These are phyloP conservation scores for Nemania abortiva DNA, from an alignment of 2,329 filamentous ascomycete genomes.

Conservation along the genomic window DNA sequence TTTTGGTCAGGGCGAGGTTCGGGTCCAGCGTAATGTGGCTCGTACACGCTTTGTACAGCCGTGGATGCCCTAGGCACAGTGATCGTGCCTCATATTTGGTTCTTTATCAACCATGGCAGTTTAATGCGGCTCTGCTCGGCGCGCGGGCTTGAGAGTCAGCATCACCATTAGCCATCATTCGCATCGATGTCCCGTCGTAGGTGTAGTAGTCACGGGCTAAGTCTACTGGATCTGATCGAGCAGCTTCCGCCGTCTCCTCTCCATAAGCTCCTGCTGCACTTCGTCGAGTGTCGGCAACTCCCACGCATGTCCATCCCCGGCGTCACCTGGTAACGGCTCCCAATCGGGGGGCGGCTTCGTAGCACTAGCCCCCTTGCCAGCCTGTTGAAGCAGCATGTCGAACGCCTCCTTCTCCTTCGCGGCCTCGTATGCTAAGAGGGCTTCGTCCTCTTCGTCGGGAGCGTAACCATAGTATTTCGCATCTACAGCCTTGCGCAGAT, in stretches of 20 bases:
- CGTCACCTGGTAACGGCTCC: slow-evolving; percentile 88
- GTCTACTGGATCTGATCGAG: slow-evolving; percentile 77
- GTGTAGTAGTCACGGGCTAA: background rate
- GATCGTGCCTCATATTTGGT: background rate
- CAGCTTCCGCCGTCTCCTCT: slow-evolving; percentile 83
- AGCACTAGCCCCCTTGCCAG: slow-evolving; percentile 54
- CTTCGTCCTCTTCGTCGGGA: slow-evolving; percentile 89
- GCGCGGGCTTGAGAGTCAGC: background rate
- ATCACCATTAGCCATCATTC: background rate
- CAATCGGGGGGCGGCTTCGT: slow-evolving; percentile 75
- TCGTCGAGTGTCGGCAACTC: slow-evolving; percentile 86
- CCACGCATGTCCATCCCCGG: slow-evolving; percentile 85
- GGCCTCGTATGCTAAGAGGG: slow-evolving; percentile 82
- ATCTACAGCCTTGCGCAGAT: slow-evolving; percentile 82
- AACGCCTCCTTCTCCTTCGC: slow-evolving; percentile 85
- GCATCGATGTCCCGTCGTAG: background rate
- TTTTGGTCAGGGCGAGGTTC: background rate
- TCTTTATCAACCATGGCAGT: background rate
- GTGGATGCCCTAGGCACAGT: background rate
- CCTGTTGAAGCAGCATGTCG: slow-evolving; percentile 72
- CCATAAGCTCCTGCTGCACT: slow-evolving; percentile 93
- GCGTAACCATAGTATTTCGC: slow-evolving; percentile 97
- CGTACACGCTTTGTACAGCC: background rate
- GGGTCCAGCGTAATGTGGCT: background rate
- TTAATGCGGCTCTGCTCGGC: background rate